These are phyloP conservation scores for Musa itinerans DNA, from an alignment of 176 grass and related monocot species.

Conservation along the genomic window DNA sequence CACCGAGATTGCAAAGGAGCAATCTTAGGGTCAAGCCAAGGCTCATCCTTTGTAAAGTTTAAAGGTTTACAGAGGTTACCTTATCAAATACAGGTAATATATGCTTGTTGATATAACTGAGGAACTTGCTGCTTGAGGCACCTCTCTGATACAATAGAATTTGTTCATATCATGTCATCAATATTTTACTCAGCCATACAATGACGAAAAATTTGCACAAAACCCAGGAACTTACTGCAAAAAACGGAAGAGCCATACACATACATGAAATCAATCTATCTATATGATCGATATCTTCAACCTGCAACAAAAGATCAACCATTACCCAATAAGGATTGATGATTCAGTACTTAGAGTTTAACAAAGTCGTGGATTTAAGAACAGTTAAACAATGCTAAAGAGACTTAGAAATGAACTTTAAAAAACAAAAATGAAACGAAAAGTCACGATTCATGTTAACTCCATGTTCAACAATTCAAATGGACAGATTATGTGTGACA, in stretches of 20 bases:
- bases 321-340: constrained; percentile 4
- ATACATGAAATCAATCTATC: constrained; percentile 86
- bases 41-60: not conserved
- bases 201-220: not conserved
- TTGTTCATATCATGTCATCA: not conserved
- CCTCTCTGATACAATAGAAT: constrained; percentile 48
- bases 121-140: constrained; percentile 88
- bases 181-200: not conserved
- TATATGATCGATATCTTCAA: constrained; percentile 72
- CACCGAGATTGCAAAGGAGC: too few relatives aligned
- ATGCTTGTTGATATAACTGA: constrained; percentile 77
- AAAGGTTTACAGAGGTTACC: constrained; percentile 30
- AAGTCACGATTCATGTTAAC: too few relatives aligned
- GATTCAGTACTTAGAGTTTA: constrained; percentile 11
- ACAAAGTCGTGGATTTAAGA: not conserved
- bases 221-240: constrained; percentile 38
- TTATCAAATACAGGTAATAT: constrained; percentile 91
- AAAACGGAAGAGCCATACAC: constrained; percentile 92
- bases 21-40: too few relatives aligned
- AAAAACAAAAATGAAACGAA: too few relatives aligned
- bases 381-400: not conserved
- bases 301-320: constrained; percentile 35
- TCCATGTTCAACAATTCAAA: too few relatives aligned
- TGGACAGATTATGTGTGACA: too few relatives aligned
- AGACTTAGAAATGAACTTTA: too few relatives aligned